These are phyloP conservation scores for Pachysandra terminalis DNA, from an alignment of 164 flowering plant genomes.

Conservation along the genomic window DNA sequence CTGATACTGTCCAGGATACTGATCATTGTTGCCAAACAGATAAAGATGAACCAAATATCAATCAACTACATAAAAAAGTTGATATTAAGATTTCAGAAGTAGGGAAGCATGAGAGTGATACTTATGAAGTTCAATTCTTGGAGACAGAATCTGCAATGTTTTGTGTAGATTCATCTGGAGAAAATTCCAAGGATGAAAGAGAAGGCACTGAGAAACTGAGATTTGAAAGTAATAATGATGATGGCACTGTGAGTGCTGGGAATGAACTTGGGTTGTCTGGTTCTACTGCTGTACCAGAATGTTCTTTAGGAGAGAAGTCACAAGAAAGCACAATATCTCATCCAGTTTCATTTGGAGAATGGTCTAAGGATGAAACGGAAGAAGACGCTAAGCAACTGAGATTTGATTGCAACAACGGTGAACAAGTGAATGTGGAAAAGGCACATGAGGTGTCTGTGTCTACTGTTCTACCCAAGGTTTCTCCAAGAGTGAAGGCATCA, in stretches of 20 bases:
- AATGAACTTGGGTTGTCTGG: neutral
- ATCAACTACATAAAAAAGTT: neutral
- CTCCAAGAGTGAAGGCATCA: slow-evolving; percentile 3
- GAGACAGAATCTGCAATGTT: neutral
- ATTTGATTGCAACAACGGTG: neutral
- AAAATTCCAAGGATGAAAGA: neutral
- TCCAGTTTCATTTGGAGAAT: neutral
- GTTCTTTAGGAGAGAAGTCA: slow-evolving; percentile 3
- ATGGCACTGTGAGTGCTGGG: neutral
- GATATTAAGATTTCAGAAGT: neutral
- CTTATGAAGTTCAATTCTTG: neutral
- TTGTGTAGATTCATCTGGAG: neutral
- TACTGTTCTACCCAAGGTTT: slow-evolving; percentile 1
- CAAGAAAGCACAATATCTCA: neutral
- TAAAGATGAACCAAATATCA: slow-evolving; percentile 7
- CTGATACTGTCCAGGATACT: slow-evolving; percentile 6
- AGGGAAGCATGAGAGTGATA: neutral
- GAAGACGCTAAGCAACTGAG: slow-evolving; percentile 2
- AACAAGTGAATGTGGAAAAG: neutral
- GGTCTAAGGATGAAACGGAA: neutral
- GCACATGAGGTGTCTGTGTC: neutral
- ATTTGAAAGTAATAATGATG: neutral
- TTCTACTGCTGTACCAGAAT: neutral
- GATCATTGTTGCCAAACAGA: slow-evolving; percentile 3
- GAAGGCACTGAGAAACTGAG: slow-evolving; percentile 2